Evolutionary conservation across 805 yeast species (phyloP), one percentile per base, ranked within the genome.

Genomic region (Kurtzmaniella fragi): DNA sequence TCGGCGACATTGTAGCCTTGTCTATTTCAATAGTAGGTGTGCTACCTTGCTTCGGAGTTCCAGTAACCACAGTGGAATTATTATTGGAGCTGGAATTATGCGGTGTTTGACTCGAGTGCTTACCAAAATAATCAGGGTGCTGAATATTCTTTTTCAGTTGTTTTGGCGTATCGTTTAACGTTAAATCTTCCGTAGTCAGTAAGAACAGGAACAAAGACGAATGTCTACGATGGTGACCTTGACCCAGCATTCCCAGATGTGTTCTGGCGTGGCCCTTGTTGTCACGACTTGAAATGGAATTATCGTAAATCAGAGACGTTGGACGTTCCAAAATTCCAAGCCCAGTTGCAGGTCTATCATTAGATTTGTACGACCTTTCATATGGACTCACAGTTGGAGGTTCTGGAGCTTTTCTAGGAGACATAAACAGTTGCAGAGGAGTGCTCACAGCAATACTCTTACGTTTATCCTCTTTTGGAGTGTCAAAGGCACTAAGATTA

Each of bases 401-500:
- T 38, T 72, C 73, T 1, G 90, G 90, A 0, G 88, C 85, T 49
- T 68, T 79, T 59, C 88, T 70, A n/a, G 88, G 87, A 0, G 88
- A 81, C 14, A 70, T 59, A 52, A 81, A 82, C 28, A 68, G 37
- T 33, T 10, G 31, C 34, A 33, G 59, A 31, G 45, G 56, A 40
- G 55, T 44, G 13, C 25, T 20, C 45, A 38, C 28, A 58, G 52
- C 5, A 44, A 53, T 9, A 35, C 48, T 42, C 31, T 40, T 25
- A 35, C 47, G 20, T 37, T 41, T 44, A 34, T 42, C 17, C 34
- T 29, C 11, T 30, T 25, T 35, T 12, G 32, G 14, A 39, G 43
- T 2, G 37, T 36, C 35, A 32, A 17, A 17, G 17, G 23, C 35
- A 23, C 45, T 28, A 8, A 68, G 39, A 40, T 74, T 70, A 42